Conservation (phyloP, 345 rosid species). For the Psidium guajava region DNA sequence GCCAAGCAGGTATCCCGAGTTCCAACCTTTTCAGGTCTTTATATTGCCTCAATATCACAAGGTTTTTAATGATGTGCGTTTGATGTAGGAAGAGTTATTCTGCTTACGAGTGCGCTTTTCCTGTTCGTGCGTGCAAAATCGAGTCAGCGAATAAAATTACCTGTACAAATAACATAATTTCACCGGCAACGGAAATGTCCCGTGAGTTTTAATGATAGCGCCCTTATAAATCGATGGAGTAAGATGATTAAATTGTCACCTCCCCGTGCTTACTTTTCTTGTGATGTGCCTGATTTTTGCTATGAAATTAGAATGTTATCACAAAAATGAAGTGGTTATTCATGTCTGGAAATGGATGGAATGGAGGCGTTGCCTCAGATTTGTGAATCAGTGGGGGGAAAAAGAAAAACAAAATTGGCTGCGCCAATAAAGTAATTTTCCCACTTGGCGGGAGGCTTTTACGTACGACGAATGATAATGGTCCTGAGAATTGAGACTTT, state of each 20-base stretch:
- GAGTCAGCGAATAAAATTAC: neutral
- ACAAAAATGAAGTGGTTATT: neutral
- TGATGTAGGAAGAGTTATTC: neutral
- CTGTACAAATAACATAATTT: neutral
- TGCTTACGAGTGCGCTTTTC: too few species aligned
- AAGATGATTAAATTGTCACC: neutral
- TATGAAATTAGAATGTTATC: neutral
- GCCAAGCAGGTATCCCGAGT: neutral
- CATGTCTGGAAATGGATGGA: neutral
- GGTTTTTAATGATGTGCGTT: neutral
- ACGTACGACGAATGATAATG: too few species aligned
- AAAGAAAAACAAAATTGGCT: neutral
- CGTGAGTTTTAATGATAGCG: accelerated
- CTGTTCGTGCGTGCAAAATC: neutral
- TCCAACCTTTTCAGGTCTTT: neutral
- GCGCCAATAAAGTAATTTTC: neutral
- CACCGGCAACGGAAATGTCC: neutral
- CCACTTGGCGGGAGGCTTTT: neutral
- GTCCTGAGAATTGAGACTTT: neutral
- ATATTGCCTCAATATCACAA: too few species aligned
- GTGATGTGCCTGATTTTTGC: accelerated
- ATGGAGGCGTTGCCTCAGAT: neutral
- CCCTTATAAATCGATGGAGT: neutral
- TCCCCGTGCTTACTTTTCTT: neutral
- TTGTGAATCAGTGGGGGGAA: neutral